Evolutionary conservation across 2,329 filamentous ascomycete genomes (phyloP), one percentile per base, ranked within the genome.

Genomic region (Hymenoscyphus repandus): DNA sequence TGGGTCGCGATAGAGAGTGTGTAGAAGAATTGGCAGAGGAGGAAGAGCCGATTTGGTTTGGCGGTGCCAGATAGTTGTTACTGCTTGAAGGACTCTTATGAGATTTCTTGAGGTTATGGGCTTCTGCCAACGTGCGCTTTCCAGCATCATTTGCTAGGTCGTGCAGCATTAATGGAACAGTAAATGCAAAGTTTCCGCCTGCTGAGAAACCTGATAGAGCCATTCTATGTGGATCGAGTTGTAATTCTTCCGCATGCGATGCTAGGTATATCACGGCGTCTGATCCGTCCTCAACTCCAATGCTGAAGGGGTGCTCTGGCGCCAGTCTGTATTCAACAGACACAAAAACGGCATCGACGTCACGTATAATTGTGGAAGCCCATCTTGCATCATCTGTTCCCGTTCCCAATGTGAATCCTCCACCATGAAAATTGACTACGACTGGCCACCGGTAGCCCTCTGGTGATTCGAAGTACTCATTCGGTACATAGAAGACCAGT

Each of bases 281-380:
- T 27, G 80, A 78, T 39, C 79, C 79, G 62, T 87, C 84, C 57
- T 87, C 81, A 0, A 86, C 74, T 0, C 81, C 77, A 0, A 77
- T 78, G 1, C 83, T 83, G 61, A 84, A 86, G 0, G 82, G 82
- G 56, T 78, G 72, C 59, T 79, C 77, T 0, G 84, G 84, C 0
- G 83, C 82, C 2, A 86, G 74, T n/a, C 84, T 76, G 63, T 88
- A 87, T 59, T 85, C 81, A 57, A 85, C 80, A 1, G 77, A 79
- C 54, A 86, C 76, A 49, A 85, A 75, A 18, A 86, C 70, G 27
- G 70, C 80, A 47, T 79, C 74, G 11, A 78, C 69, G 4, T 73
- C 69, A 22, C 75, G 68, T 36, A 77, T 67, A 3, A 83, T 75
- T 33, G 74, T 69, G 3, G 75, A 71, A 5, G 77, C 79, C 72